Conservation (phyloP, 164 flowering plant species). For the Annona cherimola region DNA sequence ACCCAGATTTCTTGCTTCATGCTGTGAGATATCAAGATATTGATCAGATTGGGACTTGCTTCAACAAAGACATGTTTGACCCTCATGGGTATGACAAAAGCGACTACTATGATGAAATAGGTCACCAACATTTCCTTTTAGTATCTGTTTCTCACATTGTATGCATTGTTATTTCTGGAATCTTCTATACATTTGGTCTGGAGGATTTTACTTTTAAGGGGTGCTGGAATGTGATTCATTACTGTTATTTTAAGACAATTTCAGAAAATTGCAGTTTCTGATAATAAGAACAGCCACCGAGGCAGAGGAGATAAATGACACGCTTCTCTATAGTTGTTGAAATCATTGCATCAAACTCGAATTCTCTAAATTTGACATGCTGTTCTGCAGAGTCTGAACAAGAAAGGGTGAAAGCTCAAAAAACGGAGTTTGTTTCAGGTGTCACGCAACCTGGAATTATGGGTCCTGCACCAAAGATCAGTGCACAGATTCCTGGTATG, state of each 20-base stretch:
- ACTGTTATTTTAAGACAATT: background rate
- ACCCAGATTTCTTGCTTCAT: conserved; percentile 89
- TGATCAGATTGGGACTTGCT: conserved; percentile 94
- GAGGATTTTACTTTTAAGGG: background rate
- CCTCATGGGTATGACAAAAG: conserved; percentile 94
- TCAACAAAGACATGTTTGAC: conserved; percentile 93
- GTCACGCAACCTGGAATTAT: conserved; percentile 53
- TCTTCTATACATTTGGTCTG: background rate
- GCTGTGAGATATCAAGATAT: conserved; percentile 92
- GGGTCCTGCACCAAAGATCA: conserved; percentile 39
- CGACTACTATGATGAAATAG: conserved; percentile 88
- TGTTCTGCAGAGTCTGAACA: conserved; percentile 66
- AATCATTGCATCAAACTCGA: background rate
- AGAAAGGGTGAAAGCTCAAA: conserved; percentile 74
- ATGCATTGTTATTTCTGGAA: background rate
- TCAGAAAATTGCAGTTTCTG: background rate
- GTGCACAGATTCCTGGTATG: conserved; percentile 55
- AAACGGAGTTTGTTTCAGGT: conserved; percentile 66
- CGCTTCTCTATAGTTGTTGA: background rate
- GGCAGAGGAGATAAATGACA: background rate
- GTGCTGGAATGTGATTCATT: background rate
- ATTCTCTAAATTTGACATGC: background rate
- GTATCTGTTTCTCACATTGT: background rate
- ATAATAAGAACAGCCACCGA: background rate
- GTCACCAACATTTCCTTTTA: conserved; percentile 32